These are phyloP conservation scores for Dryas octopetala DNA, from an alignment of 306 rosid species.

Conservation along the genomic window DNA sequence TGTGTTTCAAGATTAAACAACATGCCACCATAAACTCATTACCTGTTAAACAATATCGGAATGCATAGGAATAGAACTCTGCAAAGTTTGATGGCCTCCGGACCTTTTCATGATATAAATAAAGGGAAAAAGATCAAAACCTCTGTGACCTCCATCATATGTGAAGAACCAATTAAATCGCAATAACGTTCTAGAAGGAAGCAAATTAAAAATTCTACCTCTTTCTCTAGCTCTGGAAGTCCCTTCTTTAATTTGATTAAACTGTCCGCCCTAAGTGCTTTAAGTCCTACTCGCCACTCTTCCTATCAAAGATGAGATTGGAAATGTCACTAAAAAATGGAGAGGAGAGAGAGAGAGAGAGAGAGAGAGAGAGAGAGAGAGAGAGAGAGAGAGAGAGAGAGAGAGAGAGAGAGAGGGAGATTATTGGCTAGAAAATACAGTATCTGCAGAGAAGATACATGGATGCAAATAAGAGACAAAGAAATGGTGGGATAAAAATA, in stretches of 20 bases:
- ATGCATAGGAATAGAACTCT: constrained; percentile 90
- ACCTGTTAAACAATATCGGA: constrained; percentile 98
- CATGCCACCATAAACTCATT: not conserved
- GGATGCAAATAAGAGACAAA: no score
- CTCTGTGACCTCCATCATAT: constrained; percentile 12
- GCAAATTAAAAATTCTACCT: constrained; percentile 49
- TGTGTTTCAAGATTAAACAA: constrained; percentile 5
- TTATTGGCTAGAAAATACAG: no score
- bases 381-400: no score
- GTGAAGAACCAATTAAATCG: not conserved
- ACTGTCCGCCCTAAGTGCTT: constrained; percentile 81
- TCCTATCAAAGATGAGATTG: constrained; percentile 52
- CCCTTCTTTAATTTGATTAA: constrained; percentile 84
- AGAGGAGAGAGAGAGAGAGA: not conserved
- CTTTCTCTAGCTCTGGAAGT: constrained; percentile 90
- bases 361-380: not conserved
- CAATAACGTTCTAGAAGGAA: not conserved
- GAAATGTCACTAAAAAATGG: constrained; percentile 14
- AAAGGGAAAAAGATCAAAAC: constrained; percentile 34
- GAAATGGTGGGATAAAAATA: no score
- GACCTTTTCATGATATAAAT: constrained; percentile 53
- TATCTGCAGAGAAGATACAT: no score
- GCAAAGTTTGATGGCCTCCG: constrained; percentile 76
- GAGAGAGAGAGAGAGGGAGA: no score
- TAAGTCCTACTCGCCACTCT: constrained; percentile 96